These are phyloP conservation scores for Pugionium cornutum DNA, from an alignment of 345 rosid species.

Conservation along the genomic window DNA sequence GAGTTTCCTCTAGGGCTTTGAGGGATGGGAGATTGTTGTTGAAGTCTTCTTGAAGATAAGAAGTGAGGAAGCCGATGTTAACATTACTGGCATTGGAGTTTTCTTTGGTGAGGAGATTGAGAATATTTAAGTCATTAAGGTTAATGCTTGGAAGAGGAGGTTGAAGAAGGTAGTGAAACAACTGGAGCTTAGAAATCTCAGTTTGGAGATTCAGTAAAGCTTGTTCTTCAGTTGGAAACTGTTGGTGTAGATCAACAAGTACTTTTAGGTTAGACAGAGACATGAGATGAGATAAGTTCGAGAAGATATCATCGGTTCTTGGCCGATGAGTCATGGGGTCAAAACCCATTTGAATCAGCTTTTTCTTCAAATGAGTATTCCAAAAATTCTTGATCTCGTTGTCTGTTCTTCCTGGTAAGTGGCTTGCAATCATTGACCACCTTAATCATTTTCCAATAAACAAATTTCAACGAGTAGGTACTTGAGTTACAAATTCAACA, in stretches of 20 bases:
- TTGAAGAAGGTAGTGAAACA: slow-evolving; percentile 34
- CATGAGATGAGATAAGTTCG: slow-evolving; percentile 41
- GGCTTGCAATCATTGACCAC: slow-evolving; percentile 79
- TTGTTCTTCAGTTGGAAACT: slow-evolving; percentile 31
- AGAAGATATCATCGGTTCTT: slow-evolving; percentile 49
- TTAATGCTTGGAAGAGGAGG: slow-evolving; percentile 27
- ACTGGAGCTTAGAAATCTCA: slow-evolving; percentile 37
- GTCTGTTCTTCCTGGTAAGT: slow-evolving; percentile 78
- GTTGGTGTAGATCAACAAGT: slow-evolving; percentile 34
- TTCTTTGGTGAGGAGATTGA: slow-evolving; percentile 34
- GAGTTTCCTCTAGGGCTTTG: slow-evolving; percentile 3
- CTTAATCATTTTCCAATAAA: slow-evolving; percentile 36
- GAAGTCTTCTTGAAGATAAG: slow-evolving; percentile 34
- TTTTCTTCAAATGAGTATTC: slow-evolving; percentile 83
- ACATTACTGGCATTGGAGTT: slow-evolving; percentile 4
- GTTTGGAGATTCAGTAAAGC: slow-evolving; percentile 31
- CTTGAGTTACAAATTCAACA: background rate
- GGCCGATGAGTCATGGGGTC: slow-evolving; percentile 81
- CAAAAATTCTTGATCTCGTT: slow-evolving; percentile 81
- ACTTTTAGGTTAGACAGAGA: slow-evolving; percentile 39
- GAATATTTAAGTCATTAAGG: slow-evolving; percentile 35
- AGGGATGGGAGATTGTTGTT: slow-evolving; percentile 34
- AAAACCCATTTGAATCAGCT: slow-evolving; percentile 79
- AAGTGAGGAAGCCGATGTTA: slow-evolving; percentile 15
- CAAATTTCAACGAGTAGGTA: background rate